Conservation (phyloP, 75 land plant species). For the Pinus albicaulis region DNA sequence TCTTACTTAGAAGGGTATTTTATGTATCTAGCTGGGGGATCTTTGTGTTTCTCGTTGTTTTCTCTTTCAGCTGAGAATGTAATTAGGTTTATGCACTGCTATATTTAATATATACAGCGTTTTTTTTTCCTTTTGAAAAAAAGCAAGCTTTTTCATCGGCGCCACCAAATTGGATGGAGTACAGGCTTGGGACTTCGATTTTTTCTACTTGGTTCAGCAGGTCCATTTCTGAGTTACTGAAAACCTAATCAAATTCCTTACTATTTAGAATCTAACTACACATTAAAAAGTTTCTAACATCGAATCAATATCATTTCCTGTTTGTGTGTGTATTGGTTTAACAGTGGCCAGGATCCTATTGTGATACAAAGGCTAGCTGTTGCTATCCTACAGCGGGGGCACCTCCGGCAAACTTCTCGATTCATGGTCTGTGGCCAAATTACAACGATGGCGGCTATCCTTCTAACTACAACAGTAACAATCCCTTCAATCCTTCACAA, state of each 20-base stretch:
- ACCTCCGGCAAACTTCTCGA: constrained; percentile 12
- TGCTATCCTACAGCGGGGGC: constrained; percentile 39
- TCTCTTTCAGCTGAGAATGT: too few species aligned
- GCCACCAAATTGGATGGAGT: neutral
- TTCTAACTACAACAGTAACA: constrained; percentile 44
- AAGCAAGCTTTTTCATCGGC: neutral
- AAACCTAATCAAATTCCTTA: too few species aligned
- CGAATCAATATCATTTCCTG: too few species aligned
- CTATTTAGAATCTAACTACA: too few species aligned
- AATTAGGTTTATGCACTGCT: too few species aligned
- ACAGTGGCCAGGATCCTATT: constrained; percentile 13
- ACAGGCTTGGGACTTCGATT: neutral
- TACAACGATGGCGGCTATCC: constrained; percentile 74
- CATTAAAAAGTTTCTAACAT: too few species aligned
- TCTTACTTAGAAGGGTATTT: too few species aligned
- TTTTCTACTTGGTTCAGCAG: constrained; percentile 2
- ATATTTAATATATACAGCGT: too few species aligned
- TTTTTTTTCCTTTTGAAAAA: too few species aligned
- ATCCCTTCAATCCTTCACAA: constrained; percentile 42
- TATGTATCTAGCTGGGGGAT: too few species aligned
- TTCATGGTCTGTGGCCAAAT: constrained; percentile 92
- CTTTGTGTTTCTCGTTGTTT: too few species aligned
- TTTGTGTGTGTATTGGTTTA: neutral
- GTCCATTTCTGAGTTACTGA: neutral
- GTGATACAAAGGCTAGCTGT: constrained; percentile 58